Evolutionary conservation across 345 rosid species (phyloP).

Genomic region (Triadica sebifera): DNA sequence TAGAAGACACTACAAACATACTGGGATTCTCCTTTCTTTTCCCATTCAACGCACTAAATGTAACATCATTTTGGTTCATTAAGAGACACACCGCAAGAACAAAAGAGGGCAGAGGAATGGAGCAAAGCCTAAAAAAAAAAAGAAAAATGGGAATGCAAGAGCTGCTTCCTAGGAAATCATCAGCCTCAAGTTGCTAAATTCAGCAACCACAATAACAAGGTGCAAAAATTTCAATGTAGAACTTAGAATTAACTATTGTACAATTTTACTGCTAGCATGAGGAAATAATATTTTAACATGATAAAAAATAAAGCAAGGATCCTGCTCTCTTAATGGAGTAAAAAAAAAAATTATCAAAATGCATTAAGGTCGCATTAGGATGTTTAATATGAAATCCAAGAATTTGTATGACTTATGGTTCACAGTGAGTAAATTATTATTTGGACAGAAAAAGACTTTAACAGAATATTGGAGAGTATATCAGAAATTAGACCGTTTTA

Average conservation of each 20-base stretch:
- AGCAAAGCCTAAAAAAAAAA: background rate
- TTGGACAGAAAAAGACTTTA: background rate
- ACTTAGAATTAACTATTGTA: background rate
- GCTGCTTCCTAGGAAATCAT: background rate
- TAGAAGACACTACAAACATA: background rate
- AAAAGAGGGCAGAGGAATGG: background rate
- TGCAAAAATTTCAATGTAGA: background rate
- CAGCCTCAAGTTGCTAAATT: background rate
- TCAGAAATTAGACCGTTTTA: background rate
- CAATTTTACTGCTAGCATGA: background rate
- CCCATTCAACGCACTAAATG: background rate
- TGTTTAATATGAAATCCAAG: background rate
- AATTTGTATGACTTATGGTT: background rate
- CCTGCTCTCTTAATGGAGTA: background rate
- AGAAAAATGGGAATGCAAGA: background rate
- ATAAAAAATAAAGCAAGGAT: background rate
- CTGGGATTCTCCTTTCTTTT: background rate
- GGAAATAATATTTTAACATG: background rate
- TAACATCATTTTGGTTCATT: background rate
- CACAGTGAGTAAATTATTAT: background rate
- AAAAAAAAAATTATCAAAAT: background rate
- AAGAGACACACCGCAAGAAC: background rate
- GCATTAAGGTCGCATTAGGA: background rate
- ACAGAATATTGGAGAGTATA: background rate
- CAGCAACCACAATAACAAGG: background rate